These are phyloP conservation scores for Nicotiana rustica DNA, from an alignment of 305 asterid species.

Conservation along the genomic window DNA sequence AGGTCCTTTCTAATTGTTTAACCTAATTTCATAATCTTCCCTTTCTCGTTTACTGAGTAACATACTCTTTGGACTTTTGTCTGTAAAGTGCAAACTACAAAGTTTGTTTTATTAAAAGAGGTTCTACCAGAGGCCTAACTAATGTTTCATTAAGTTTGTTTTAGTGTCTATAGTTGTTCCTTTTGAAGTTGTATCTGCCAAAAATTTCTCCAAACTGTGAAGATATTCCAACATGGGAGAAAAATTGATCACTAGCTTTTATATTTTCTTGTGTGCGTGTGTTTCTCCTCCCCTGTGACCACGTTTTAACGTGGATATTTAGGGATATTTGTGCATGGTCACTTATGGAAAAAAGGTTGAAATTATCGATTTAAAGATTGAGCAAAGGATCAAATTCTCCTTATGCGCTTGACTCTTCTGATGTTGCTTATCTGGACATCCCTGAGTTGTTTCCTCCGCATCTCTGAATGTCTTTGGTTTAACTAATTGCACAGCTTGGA, in stretches of 20 bases:
- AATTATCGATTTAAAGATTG: not conserved
- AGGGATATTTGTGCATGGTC: not conserved
- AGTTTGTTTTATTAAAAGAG: not conserved
- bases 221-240: not conserved
- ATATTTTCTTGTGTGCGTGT: not conserved
- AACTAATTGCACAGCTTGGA: conserved; percentile 55
- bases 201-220: not conserved
- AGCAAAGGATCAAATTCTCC: not conserved
- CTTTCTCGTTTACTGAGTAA: not conserved
- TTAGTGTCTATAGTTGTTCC: not conserved
- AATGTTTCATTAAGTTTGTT: not conserved
- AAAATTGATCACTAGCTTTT: no score
- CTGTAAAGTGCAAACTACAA: not conserved
- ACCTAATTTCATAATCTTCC: no score
- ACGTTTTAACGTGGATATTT: not conserved
- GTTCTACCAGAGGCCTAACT: not conserved
- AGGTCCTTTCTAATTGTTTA: no score
- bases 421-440: not conserved
- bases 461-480: conserved; percentile 14
- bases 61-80: no score
- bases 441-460: not conserved
- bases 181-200: not conserved
- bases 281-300: not conserved
- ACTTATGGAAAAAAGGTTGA: not conserved
- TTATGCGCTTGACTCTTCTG: not conserved